Evolutionary conservation across 768 basidiomycete genomes (phyloP), one percentile per base, ranked within the genome.

Genomic region (Inosperma sp.): DNA sequence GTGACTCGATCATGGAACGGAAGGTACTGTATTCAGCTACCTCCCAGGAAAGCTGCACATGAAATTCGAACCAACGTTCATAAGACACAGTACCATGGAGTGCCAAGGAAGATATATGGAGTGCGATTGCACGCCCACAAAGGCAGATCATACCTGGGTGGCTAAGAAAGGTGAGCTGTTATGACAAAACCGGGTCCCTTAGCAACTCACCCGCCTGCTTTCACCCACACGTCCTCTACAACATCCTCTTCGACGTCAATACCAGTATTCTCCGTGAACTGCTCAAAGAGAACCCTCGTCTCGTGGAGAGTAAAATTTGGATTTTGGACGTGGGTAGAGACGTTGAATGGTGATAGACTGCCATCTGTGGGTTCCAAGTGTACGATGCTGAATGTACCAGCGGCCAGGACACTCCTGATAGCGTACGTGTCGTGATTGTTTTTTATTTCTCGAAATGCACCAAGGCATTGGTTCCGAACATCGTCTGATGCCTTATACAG

Each of bases 61-160:
- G 41, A 43, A 17, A 43, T 13, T 27, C 26, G 26, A 43, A 10
- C 41, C 41, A 42, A 41, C 17, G 14, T 41, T 41, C 23, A 42
- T 27, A 42, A 14, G 41, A 16, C 13, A 42, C 3, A 42, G 41
- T 17, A 42, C 25, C 41, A 27, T 42, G 4, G 10, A 7, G 41
- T 27, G 4, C 3, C 25, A 42, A 27, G 7, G 41, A 27, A 42
- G 41, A 2, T 2, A 9, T 2, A 17, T 42, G 25, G 25, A 26
- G 25, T 42, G 41, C 25, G 19, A 42, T 42, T 17, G 25, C 27
- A 26, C 5, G 4, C 41, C 41, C 41, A 13, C 41, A 42, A 42
- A 42, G 41, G n/a, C 41, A 42, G 41, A 16, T 13, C 41, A 42
- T 42, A 42, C 41, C 41, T 10, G 41, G 41, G 41, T 42, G 25